A percentile compares a stretch with the other conserved stretches of the same genome.
These are phyloP conservation scores for Solanum rostratum DNA, from an alignment of 257 asterid genomes.

Conservation along the genomic window DNA sequence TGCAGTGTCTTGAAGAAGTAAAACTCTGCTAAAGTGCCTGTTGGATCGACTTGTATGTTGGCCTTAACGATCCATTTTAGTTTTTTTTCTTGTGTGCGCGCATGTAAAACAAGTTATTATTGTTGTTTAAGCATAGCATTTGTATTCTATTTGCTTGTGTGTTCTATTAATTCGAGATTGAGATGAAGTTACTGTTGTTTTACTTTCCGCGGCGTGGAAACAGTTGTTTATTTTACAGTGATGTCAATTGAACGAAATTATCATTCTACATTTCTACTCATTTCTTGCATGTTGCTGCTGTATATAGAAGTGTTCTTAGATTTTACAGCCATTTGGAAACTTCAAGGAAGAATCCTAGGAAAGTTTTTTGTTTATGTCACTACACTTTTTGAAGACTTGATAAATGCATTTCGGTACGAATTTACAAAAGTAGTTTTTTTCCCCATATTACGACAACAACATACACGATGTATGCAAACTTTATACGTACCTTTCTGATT, in stretches of 20 bases:
- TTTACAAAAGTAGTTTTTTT: not conserved
- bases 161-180: not conserved
- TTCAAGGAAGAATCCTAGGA: not conserved
- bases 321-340: not conserved
- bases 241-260: not conserved
- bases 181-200: not conserved
- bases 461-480: not conserved
- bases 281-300: not conserved
- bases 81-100: not conserved
- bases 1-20: slow-evolving; percentile 41
- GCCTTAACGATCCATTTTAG: not conserved
- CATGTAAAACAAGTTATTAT: not conserved
- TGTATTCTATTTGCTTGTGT: not conserved
- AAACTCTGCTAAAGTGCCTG: not conserved
- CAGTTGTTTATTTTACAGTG: not conserved
- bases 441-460: not conserved
- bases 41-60: slow-evolving; percentile 1
- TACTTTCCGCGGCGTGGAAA: too few species aligned
- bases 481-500: too few species aligned
- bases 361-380: not conserved
- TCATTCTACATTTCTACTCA: not conserved
- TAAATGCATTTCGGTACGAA: not conserved
- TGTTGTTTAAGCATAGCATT: not conserved
- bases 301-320: not conserved
- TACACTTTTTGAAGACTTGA: not conserved